phyloP scores from a whole-genome alignment of 495 filamentous ascomycete genomes.

The Penicillium malachiteum region DNA sequence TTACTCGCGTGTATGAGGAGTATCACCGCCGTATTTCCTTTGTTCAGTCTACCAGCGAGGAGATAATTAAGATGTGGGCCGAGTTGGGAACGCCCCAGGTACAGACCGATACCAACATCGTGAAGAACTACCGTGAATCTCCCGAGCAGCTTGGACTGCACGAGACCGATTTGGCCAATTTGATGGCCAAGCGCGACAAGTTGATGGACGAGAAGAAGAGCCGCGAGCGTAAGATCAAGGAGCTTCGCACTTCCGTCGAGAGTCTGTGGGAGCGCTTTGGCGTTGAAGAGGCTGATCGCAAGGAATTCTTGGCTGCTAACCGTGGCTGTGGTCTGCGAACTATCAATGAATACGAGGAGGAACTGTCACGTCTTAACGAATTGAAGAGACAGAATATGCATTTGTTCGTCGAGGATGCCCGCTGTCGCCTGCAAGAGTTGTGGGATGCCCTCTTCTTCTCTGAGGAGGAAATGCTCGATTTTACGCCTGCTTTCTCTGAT shows the following conservation, averaged over 20 bases:
- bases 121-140: constrained; percentile 82
- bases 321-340: constrained; percentile 79
- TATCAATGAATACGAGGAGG: constrained; percentile 94
- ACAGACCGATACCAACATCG: constrained; percentile 83
- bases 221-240: constrained; percentile 78
- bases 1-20: constrained; percentile 90
- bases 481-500: constrained; percentile 88
- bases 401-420: constrained; percentile 90
- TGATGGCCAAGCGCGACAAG: constrained; percentile 74
- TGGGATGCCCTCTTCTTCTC: constrained; percentile 94
- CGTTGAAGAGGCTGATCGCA: constrained; percentile 76
- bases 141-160: constrained; percentile 93
- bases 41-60: constrained; percentile 72
- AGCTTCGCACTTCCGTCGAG: constrained; percentile 71
- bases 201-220: constrained; percentile 89
- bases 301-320: constrained; percentile 70
- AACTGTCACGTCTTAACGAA: constrained; percentile 80
- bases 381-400: constrained; percentile 93
- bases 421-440: constrained; percentile 83
- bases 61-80: constrained; percentile 92
- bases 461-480: constrained; percentile 97
- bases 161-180: constrained; percentile 72
- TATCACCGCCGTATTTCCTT: constrained; percentile 76
- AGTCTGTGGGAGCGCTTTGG: constrained; percentile 86
- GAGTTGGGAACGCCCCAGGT: constrained; percentile 90